Evolutionary conservation across 768 basidiomycete genomes (phyloP), one percentile per base, ranked within the genome.

Genomic region (Naganishia vaughanmartiniae): DNA sequence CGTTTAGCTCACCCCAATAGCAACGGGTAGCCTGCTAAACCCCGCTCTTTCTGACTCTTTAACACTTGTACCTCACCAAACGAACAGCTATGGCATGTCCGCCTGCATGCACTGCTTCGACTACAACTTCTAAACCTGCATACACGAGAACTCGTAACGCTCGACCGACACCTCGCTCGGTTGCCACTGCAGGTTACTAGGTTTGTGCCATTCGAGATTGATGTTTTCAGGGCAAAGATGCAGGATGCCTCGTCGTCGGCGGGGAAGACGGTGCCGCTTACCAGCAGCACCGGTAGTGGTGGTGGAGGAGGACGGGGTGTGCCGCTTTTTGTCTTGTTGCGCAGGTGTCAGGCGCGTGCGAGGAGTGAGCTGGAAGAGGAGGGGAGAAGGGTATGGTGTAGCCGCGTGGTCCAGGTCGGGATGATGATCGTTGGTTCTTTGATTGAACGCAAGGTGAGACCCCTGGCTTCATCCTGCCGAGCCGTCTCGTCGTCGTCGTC

Each of bases 31-130:
- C 57, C 19, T 24, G 9, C 34, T 36, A 15, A 34, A 30, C 28
- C 24, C 51, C 15, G 33, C 30, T 46, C 34, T 15, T 9, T 3
- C n/a, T n/a, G n/a, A 19, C 39, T 15, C 5, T 24, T n/a, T n/a
- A 26, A 31, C 34, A 21, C 24, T 14, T 57, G 24, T 33, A 33
- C n/a, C 57, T 1, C 9, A 19, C 21, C 11, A 19, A 28, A 26
- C n/a, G n/a, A 30, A 28, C 34, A 69, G 68, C 68, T 69, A 31
- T 69, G 68, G 68, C 68, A 69, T 45, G 36, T 69, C 26, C 68
- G 68, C 34, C 56, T 69, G 11, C 68, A 69, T 30, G 21, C 68
- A 17, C 68, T 69, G 2, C 68, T 69, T 30, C 55, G 56, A 17
- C 68, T 69, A 24, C 68, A 57, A n/a, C 57, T 69, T 2, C 3